Evolutionary conservation across 495 filamentous ascomycete genomes (phyloP), one percentile per base, ranked within the genome.

Genomic region (Hypoxylon perforatum): DNA sequence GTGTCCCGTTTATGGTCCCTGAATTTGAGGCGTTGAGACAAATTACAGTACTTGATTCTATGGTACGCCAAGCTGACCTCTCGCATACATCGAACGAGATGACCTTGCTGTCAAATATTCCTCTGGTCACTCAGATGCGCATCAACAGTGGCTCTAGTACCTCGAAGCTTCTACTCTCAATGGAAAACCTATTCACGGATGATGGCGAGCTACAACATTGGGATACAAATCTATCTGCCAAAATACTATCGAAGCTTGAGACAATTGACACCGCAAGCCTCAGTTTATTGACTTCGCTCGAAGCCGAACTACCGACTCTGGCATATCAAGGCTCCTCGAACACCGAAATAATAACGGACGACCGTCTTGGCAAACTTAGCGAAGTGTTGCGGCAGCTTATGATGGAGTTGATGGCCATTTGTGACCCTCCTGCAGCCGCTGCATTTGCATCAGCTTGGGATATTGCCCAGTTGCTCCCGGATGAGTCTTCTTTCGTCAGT

Each of bases 11-110:
- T 67, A 89, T 94, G 62, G 77, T 82, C 10, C 64, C 76, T 9
- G 82, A 89, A 57, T 93, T 93, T 63, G 90, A 92, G 70, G 77
- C 81, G 3, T 68, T 93, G 36, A 83, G 88, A 69, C 87, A 92
- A 71, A 88, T 86, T 57, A 76, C 84, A n/a, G 79, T 78, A 3
- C 68, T 86, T 22, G 74, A 81, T 49, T 67, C 59, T 21, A 67
- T 81, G 23, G 68, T 68, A 0, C 52, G 61, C 12, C 51, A 66
- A 8, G 39, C 49, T 4, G 46, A 56, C 0, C 36, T 72, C 7
- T 54, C 60, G 3, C 63, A 63, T 44, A 58, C 58, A 3, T 62
- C 61, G 3, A 64, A 67, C 11, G 78, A 81, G 22, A 64, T 80
- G 0, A 65, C 77, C 39, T 74, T 85, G 23, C 71, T 87, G 18